Base-by-base conservation (phyloP, 306 rosid species). In the Trifolium pratense region DNA sequence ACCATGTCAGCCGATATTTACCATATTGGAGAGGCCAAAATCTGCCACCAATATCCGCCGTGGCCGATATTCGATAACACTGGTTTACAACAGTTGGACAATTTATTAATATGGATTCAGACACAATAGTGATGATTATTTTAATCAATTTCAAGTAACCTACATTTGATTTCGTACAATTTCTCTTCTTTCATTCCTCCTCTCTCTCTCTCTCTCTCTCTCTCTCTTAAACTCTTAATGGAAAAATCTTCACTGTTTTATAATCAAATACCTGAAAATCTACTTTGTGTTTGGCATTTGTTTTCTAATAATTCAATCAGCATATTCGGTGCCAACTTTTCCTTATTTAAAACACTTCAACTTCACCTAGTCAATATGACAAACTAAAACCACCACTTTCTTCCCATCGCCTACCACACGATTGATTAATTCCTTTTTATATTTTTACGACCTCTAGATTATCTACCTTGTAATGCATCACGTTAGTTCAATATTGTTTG, bases 181-280 rank as follows among this genome's bases (percentile, higher is more conserved):
- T 74, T 63, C 9, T 13, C 25, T 34, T 20, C 23, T 62, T 49
- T 53, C 23, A n/a, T 65, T 73, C 77, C n/a, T n/a, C n/a, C n/a
- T n/a, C 17, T 64, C 49, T 52, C 29, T 74, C 63, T 53, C 36
- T 46, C 25, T 21, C 25, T 21, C 25, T 21, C 25, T 21, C 25
- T 21, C 25, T 21, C 25, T 21, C 25, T 21, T n/a, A n/a, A 63
- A 21, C 52, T 5, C 46, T 45, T 63, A 25, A 62, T 48, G 36
- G 37, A 36, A 74, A 59, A 13, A 48, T 3, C 9, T 46, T 23
- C 25, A 18, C 70, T 7, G 6, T 46, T 34, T 56, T 32, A 62
- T 62, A 32, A 62, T 48, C 39, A 9, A 74, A 62, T 49, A 17
- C 77, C 62, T 48, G 63, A 74, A 74, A 61, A 62, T 61, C 48